Conservation (phyloP, 805 yeast genomes). For the Saccharomycopsis lassenensis region DNA sequence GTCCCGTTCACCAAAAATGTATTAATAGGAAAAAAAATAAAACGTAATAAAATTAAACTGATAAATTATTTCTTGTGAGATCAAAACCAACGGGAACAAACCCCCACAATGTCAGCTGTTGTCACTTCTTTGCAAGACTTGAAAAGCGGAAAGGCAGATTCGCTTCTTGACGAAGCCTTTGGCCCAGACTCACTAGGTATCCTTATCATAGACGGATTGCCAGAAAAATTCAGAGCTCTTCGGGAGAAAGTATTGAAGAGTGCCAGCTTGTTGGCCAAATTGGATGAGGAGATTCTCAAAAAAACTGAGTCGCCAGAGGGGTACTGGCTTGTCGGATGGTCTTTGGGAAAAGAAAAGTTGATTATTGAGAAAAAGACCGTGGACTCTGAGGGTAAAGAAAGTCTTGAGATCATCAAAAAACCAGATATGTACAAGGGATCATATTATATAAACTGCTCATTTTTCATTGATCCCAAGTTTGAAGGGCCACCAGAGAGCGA, state of each 20-base stretch:
- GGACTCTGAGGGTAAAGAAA: not conserved
- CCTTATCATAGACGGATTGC: conserved; percentile 35
- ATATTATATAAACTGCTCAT: conserved; percentile 47
- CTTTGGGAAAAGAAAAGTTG: conserved; percentile 43
- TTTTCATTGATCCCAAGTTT: conserved; percentile 30
- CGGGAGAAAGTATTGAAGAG: conserved; percentile 33
- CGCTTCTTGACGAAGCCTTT: conserved; percentile 33
- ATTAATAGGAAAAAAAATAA: too few relatives aligned
- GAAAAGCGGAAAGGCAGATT: conserved; percentile 24
- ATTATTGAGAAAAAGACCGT: conserved; percentile 28
- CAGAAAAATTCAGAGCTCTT: conserved; percentile 28
- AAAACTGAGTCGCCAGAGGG: conserved; percentile 38
- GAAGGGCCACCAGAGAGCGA: conserved; percentile 37
- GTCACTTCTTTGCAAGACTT: conserved; percentile 26
- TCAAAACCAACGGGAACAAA: not conserved
- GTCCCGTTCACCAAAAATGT: too few relatives aligned
- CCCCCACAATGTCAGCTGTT: conserved; percentile 21
- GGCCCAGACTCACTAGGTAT: conserved; percentile 48
- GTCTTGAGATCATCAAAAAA: conserved; percentile 2
- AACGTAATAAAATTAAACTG: too few relatives aligned
- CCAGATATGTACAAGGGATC: conserved; percentile 43
- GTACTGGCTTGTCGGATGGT: conserved; percentile 50
- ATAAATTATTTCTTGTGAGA: too few relatives aligned
- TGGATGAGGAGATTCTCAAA: conserved; percentile 26
- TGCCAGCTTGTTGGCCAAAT: conserved; percentile 32